phyloP scores from a whole-genome alignment of 2,329 filamentous ascomycete genomes.

The Aspergillus ochraceus region DNA sequence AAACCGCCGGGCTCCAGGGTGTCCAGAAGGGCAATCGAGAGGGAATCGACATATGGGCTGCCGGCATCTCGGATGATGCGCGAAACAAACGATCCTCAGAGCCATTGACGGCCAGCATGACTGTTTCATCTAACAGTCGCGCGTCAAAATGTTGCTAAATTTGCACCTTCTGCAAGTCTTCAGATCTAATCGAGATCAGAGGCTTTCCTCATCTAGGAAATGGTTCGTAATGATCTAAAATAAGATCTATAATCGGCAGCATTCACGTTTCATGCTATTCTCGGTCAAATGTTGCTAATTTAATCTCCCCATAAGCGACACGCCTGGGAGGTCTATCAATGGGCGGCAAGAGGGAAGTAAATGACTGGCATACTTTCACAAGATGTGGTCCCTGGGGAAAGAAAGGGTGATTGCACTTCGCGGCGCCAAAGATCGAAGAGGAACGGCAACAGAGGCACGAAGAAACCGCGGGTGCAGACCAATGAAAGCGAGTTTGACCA shows the following conservation, averaged over 20 bases:
- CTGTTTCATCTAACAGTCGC: constrained; percentile 40
- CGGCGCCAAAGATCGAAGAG: constrained; percentile 19
- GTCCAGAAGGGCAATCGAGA: constrained; percentile 25
- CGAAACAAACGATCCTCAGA: constrained; percentile 25
- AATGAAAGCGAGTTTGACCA: constrained; percentile 1
- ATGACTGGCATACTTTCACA: constrained; percentile 7
- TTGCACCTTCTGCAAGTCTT: constrained; percentile 35
- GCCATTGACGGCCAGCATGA: constrained; percentile 19
- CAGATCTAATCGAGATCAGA: constrained; percentile 22
- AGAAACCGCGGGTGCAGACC: constrained; percentile 6
- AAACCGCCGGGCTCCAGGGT: constrained; percentile 27
- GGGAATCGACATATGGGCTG: constrained; percentile 8
- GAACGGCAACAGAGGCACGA: constrained; percentile 12
- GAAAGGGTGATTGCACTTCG: constrained; percentile 4
- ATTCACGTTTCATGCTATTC: constrained; percentile 28
- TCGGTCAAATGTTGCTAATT: constrained; percentile 20
- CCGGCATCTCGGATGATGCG: constrained; percentile 15
- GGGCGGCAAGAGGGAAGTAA: constrained; percentile 21
- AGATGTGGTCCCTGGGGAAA: constrained; percentile 10
- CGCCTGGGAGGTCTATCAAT: constrained; percentile 11
- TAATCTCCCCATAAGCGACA: constrained; percentile 12
- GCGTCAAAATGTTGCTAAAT: constrained; percentile 44
- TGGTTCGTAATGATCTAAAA: constrained; percentile 25
- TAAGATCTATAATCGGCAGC: constrained; percentile 26
- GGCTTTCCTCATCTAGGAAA: constrained; percentile 18